Evolutionary conservation across 768 basidiomycete genomes (phyloP).

Genomic region (Trichaptum fuscoviolaceum): DNA sequence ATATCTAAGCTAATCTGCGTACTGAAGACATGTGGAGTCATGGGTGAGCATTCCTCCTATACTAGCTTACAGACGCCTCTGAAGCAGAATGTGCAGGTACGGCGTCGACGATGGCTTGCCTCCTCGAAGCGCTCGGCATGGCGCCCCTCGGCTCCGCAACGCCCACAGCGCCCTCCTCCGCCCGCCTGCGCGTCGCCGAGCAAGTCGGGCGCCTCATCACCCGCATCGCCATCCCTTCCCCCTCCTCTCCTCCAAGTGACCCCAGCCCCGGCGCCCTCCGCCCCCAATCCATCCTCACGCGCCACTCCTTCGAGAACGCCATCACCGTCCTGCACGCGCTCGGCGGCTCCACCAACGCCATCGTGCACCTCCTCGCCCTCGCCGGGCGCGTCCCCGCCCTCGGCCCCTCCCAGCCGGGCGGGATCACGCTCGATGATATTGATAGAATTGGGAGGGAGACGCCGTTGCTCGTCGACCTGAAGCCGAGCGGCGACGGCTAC

Average conservation of each 20-base stretch:
- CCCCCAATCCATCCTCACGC: slow-evolving; percentile 9
- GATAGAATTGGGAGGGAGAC: slow-evolving; percentile 13
- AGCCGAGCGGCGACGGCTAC: slow-evolving; percentile 14
- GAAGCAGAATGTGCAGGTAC: slow-evolving; percentile 3
- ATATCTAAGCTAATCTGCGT: not conserved
- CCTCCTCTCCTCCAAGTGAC: too few relatives aligned
- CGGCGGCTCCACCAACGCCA: slow-evolving; percentile 17
- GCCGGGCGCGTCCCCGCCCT: slow-evolving; percentile 10
- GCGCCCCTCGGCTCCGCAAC: slow-evolving; percentile 20
- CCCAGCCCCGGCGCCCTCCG: too few relatives aligned
- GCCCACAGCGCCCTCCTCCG: slow-evolving; percentile 19
- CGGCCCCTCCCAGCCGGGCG: not conserved
- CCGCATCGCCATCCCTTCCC: too few relatives aligned
- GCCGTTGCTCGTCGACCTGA: slow-evolving; percentile 16
- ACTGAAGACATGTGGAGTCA: slow-evolving; percentile 21
- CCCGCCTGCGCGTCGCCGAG: slow-evolving; percentile 19
- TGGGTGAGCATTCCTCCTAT: slow-evolving; percentile 12
- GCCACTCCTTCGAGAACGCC: slow-evolving; percentile 16
- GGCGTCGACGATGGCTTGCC: slow-evolving; percentile 24
- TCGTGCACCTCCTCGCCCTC: slow-evolving; percentile 17
- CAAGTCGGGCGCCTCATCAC: slow-evolving; percentile 16
- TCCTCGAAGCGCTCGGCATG: slow-evolving; percentile 22
- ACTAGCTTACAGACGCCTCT: not conserved
- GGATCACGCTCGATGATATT: slow-evolving; percentile 12
- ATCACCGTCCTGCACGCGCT: slow-evolving; percentile 16